Percentiles rank a stretch among this genome's conserved stretches.
Evolutionary conservation across 805 yeast species (phyloP).

Genomic region (Teunomyces tritomae): DNA sequence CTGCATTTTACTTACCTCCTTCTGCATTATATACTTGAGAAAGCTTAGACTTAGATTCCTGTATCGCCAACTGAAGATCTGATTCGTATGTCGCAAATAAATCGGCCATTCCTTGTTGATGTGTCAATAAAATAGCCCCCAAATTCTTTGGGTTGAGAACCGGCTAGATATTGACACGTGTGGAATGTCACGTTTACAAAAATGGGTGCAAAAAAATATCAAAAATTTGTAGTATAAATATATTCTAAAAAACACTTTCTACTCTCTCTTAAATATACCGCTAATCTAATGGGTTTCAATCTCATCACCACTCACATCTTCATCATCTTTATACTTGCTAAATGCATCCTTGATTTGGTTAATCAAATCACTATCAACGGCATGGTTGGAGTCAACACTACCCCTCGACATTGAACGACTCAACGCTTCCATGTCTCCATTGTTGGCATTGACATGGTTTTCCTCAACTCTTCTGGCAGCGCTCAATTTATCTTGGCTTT

Average conservation of each 20-base stretch:
- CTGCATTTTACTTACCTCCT: slow-evolving; percentile 33
- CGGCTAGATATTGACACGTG: neutral
- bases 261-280: neutral
- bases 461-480: slow-evolving; percentile 17
- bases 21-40: slow-evolving; percentile 49
- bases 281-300: slow-evolving; percentile 35
- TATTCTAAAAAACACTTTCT: neutral
- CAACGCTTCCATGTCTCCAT: slow-evolving; percentile 17
- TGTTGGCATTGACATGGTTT: slow-evolving; percentile 18
- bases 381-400: slow-evolving; percentile 28
- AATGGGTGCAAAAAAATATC: slow-evolving; percentile 1
- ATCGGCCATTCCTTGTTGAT: slow-evolving; percentile 38
- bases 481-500: slow-evolving; percentile 14
- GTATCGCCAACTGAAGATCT: slow-evolving; percentile 67
- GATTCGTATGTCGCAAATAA: slow-evolving; percentile 63
- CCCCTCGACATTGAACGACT: slow-evolving; percentile 19
- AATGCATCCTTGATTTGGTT: slow-evolving; percentile 37
- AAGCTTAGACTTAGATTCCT: slow-evolving; percentile 67
- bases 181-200: slow-evolving; percentile 1
- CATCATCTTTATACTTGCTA: slow-evolving; percentile 35
- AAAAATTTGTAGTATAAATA: neutral
- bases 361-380: slow-evolving; percentile 31
- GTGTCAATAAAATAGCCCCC: neutral
- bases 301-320: slow-evolving; percentile 52
- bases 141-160: too few species aligned